Evolutionary conservation across 208 protist genomes (phyloP).

Genomic region (Acanthamoeba divionensis): DNA sequence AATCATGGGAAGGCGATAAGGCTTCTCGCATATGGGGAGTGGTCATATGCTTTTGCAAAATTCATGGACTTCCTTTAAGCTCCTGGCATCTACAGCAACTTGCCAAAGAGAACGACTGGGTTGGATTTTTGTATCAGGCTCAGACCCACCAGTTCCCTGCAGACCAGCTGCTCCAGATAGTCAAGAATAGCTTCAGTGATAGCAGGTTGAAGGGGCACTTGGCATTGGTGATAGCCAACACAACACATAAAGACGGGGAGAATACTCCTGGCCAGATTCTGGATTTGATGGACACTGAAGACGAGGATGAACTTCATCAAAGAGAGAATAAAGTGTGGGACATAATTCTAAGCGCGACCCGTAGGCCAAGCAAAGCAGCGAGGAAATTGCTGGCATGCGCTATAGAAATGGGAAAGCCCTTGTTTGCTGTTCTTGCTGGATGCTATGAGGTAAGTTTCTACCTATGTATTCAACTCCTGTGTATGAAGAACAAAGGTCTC

Average conservation of each 20-base stretch:
- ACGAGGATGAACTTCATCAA: not conserved
- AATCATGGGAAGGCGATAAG: not conserved
- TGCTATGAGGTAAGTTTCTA: too few relatives aligned
- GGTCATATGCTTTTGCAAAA: not conserved
- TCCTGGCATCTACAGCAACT: slow-evolving; percentile 11
- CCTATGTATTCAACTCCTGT: too few relatives aligned
- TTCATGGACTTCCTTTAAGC: not conserved
- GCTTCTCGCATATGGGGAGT: not conserved
- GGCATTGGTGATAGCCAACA: slow-evolving; percentile 3
- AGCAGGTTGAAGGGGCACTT: not conserved
- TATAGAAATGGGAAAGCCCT: too few relatives aligned
- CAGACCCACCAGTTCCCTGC: not conserved
- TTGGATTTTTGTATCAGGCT: not conserved
- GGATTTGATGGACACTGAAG: not conserved
- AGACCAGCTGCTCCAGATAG: not conserved
- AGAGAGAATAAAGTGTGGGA: too few relatives aligned
- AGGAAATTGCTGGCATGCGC: too few relatives aligned
- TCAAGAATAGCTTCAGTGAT: not conserved
- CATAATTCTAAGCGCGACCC: too few relatives aligned
- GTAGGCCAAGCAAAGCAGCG: too few relatives aligned
- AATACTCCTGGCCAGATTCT: not conserved
- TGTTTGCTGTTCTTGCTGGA: too few relatives aligned
- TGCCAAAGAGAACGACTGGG: slow-evolving; percentile 19
- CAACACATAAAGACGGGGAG: not conserved
- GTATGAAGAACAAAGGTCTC: too few relatives aligned